Evolutionary conservation across 129 eudicot species (phyloP).

Genomic region (Chrysanthemum seticuspe): DNA sequence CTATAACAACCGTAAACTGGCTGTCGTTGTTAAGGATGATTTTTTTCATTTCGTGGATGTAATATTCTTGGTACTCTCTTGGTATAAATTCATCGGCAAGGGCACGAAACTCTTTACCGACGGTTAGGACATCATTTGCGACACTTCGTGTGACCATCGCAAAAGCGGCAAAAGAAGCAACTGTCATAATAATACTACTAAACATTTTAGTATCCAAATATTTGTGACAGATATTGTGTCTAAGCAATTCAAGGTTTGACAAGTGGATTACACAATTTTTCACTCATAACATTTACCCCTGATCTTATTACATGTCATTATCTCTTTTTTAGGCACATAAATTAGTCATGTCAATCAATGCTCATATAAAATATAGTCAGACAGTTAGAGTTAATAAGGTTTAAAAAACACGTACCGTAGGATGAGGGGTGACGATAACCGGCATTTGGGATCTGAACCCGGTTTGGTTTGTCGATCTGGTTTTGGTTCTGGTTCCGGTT

Average conservation of each 20-base stretch:
- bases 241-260: too few relatives aligned
- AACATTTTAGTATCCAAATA: conserved; percentile 10
- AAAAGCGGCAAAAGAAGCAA: conserved; percentile 53
- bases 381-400: background rate
- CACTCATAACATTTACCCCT: too few relatives aligned
- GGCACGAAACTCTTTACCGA: conserved; percentile 40
- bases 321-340: too few relatives aligned
- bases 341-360: too few relatives aligned
- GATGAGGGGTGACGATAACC: conserved; percentile 28
- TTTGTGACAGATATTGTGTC: background rate
- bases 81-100: conserved; percentile 44
- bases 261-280: too few relatives aligned
- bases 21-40: conserved; percentile 24
- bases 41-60: conserved; percentile 33
- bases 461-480: conserved; percentile 14
- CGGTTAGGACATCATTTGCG: conserved; percentile 34
- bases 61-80: conserved; percentile 30
- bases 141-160: conserved; percentile 41
- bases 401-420: conserved; percentile 18
- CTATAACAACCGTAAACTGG: conserved; percentile 38
- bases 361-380: too few relatives aligned
- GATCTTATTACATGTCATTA: too few relatives aligned
- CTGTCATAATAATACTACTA: conserved; percentile 20
- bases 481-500: conserved; percentile 7
- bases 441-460: conserved; percentile 29